Base-by-base conservation (phyloP, 352 stramenopile species). In the Aphanomyces cochlioides region DNA sequence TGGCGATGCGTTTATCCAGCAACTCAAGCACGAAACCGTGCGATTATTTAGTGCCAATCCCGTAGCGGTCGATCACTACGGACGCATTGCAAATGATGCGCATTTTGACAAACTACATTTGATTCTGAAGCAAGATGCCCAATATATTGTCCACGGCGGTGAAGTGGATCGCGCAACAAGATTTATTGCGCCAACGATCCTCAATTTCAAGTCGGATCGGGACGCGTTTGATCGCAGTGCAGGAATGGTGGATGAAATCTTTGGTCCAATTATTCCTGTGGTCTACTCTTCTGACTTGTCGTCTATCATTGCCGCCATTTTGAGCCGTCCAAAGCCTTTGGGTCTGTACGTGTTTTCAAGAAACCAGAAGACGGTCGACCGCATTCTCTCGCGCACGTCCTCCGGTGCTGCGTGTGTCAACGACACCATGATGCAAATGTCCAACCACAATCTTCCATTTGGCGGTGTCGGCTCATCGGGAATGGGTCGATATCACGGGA, bases 191-290 rank as follows among this genome's bases (percentile, higher is more conserved):
- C 91, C 92, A 12, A 98, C 93, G 47, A 79, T 98, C 41, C 73
- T 98, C 60, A 86, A 96, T 71, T 87, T 96, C 57, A 89, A 95
- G 75, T 77, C 74, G 41, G 79, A 90, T 50, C 66, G 79, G 5
- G 67, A 66, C 1, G 79, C 77, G 8, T 90, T 90, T 54, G 58
- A 81, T 0, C 69, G 34, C 10, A 92, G 82, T 61, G 78, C 83
- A 2, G 76, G 82, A 34, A 96, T 98, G 85, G 75, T 84, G 28
- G 89, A 99, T 63, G 96, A 99, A 78, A 92, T 99, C 39, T 99
- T 99, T 78, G 96, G 96, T 4, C 96, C 96, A 3, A 68, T 99
- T 47, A 72, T 99, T 53, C 92, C 96, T 1, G 92, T 99, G 53
- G 79, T 95, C 41, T 93, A 92, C 75, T 92, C 89, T 64, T 76